Evolutionary conservation across 2,329 filamentous ascomycete genomes (phyloP).

Genomic region (Arthroderma sp.): DNA sequence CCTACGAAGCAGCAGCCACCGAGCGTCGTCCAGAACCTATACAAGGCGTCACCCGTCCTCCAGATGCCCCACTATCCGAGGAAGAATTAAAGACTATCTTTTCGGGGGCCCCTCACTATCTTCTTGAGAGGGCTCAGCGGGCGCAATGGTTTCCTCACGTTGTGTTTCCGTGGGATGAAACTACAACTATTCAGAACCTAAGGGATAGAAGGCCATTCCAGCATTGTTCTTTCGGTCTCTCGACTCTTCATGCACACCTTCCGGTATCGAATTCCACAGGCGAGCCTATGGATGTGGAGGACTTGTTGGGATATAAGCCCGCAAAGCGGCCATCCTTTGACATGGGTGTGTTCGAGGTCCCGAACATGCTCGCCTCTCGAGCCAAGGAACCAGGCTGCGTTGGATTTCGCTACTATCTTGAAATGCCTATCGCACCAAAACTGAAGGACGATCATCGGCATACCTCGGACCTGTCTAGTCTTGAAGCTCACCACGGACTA

Average conservation of each 20-base stretch:
- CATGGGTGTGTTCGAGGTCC: constrained; percentile 33
- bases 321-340: constrained; percentile 29
- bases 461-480: constrained; percentile 6
- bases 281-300: constrained; percentile 12
- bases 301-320: constrained; percentile 8
- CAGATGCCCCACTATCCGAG: constrained; percentile 9
- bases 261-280: constrained; percentile 22
- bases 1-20: constrained; percentile 5
- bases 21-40: background rate
- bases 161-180: constrained; percentile 32
- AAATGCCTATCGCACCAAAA: constrained; percentile 27
- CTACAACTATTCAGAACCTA: constrained; percentile 27
- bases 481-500: constrained; percentile 18
- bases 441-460: constrained; percentile 9
- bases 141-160: constrained; percentile 30
- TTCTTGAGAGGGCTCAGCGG: constrained; percentile 30
- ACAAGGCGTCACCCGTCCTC: constrained; percentile 2
- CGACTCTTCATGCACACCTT: constrained; percentile 32
- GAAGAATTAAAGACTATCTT: constrained; percentile 29
- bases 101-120: constrained; percentile 32
- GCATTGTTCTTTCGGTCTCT: constrained; percentile 29
- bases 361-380: constrained; percentile 35
- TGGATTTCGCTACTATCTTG: constrained; percentile 35
- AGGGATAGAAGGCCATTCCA: constrained; percentile 27
- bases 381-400: constrained; percentile 35